A percentile compares a stretch with the other conserved stretches of the same genome.
These are phyloP conservation scores for Globisporangium rhizosaccharum DNA, from an alignment of 352 stramenopile species.

Conservation along the genomic window DNA sequence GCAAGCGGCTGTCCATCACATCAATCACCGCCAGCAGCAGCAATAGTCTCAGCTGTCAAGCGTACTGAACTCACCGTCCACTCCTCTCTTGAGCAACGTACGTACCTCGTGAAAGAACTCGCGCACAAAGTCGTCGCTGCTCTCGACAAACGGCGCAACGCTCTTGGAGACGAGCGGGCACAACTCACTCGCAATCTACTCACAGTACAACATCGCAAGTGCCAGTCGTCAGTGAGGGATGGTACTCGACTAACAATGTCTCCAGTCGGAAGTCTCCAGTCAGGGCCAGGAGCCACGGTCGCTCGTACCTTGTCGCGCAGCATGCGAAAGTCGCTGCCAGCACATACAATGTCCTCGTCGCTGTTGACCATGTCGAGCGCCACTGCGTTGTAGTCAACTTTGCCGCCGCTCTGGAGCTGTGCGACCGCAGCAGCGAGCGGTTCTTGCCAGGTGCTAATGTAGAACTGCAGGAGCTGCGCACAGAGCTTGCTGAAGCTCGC, in stretches of 20 bases:
- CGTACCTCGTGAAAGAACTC: slow-evolving; percentile 43
- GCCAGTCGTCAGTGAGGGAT: not conserved
- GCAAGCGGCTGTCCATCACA: slow-evolving; percentile 27
- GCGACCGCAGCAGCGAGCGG: slow-evolving; percentile 40
- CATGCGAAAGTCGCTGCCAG: slow-evolving; percentile 70
- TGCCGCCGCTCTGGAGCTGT: slow-evolving; percentile 35
- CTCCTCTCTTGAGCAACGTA: not conserved
- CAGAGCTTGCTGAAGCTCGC: slow-evolving; percentile 65
- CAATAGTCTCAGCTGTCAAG: not conserved
- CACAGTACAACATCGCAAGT: not conserved
- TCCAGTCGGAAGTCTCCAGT: no score
- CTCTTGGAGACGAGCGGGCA: slow-evolving; percentile 25
- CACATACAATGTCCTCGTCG: slow-evolving; percentile 66
- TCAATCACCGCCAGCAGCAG: not conserved
- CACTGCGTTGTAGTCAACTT: slow-evolving; percentile 37
- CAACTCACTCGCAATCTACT: slow-evolving; percentile 49
- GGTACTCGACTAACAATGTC: not conserved
- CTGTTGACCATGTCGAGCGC: slow-evolving; percentile 37
- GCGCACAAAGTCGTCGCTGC: slow-evolving; percentile 33
- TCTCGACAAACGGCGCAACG: slow-evolving; percentile 40
- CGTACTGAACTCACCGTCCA: not conserved
- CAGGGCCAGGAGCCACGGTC: not conserved
- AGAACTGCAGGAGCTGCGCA: slow-evolving; percentile 63
- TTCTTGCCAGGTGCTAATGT: slow-evolving; percentile 46
- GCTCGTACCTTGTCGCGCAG: slow-evolving; percentile 42